phyloP scores from a whole-genome alignment of 2,329 filamentous ascomycete species.

The Fonsecaea monophora region DNA sequence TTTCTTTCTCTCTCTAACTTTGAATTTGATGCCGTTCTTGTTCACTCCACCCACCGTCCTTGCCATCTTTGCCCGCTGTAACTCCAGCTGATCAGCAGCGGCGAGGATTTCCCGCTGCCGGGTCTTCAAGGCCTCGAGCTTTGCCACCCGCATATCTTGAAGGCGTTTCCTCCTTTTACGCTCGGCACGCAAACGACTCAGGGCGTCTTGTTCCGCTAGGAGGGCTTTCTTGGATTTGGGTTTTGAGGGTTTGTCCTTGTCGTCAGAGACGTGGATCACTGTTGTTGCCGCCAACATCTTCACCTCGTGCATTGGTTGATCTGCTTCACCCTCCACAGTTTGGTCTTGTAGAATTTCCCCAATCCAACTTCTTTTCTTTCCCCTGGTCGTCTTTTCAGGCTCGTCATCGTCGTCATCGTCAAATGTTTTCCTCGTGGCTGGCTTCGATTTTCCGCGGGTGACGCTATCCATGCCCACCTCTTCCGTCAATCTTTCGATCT shows the following conservation, averaged over 20 bases:
- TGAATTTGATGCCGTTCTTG: conserved; percentile 70
- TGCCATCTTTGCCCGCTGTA: conserved; percentile 68
- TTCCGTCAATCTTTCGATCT: conserved; percentile 50
- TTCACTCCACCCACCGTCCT: conserved; percentile 66
- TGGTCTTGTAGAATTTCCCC: conserved; percentile 27
- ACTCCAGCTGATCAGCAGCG: conserved; percentile 63
- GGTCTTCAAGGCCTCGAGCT: conserved; percentile 60
- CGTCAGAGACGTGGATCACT: conserved; percentile 14
- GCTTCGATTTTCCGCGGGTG: conserved; percentile 27
- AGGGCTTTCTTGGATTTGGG: conserved; percentile 55
- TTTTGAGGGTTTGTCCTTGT: conserved; percentile 38
- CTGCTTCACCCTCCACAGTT: conserved; percentile 26
- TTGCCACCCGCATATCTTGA: conserved; percentile 56
- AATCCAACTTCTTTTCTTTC: conserved; percentile 38
- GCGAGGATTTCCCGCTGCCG: conserved; percentile 62
- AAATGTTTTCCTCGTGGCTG: conserved; percentile 48
- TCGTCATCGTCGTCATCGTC: conserved; percentile 41
- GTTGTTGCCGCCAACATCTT: conserved; percentile 30
- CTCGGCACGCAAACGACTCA: conserved; percentile 48
- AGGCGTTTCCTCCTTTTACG: conserved; percentile 58
- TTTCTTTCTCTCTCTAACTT: conserved; percentile 67
- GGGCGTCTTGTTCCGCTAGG: conserved; percentile 50
- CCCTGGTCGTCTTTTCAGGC: conserved; percentile 39
- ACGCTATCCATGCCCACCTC: conserved; percentile 45
- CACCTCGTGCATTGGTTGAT: neutral